Percentiles rank a stretch among this genome's conserved stretches.
phyloP scores from a whole-genome alignment of 768 basidiomycete species.

The Boletus sp. region DNA sequence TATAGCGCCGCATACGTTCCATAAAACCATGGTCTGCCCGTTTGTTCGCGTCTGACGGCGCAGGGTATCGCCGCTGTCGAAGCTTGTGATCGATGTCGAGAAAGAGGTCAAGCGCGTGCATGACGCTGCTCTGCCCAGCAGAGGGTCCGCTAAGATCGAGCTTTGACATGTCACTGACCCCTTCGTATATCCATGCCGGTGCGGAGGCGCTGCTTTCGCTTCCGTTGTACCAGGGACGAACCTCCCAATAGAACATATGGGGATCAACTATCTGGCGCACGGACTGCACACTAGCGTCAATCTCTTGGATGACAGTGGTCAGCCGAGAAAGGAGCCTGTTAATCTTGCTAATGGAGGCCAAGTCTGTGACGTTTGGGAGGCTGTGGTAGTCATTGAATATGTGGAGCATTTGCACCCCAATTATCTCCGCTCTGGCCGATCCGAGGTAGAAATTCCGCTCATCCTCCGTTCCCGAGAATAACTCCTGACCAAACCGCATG shows the following conservation, averaged over 20 bases:
- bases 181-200: slow-evolving; percentile 76
- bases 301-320: slow-evolving; percentile 65
- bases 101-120: slow-evolving; percentile 84
- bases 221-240: slow-evolving; percentile 93
- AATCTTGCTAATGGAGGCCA: slow-evolving; percentile 64
- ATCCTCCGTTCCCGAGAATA: slow-evolving; percentile 83
- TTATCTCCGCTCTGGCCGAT: slow-evolving; percentile 82
- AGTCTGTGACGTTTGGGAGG: slow-evolving; percentile 64
- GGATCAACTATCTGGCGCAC: slow-evolving; percentile 78
- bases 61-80: slow-evolving; percentile 62
- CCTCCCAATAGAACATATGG: slow-evolving; percentile 82
- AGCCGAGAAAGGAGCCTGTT: slow-evolving; percentile 71
- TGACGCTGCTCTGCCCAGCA: slow-evolving; percentile 90
- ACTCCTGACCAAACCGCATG: slow-evolving; percentile 59
- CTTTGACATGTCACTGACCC: slow-evolving; percentile 53
- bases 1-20: slow-evolving; percentile 91
- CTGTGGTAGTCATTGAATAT: slow-evolving; percentile 87
- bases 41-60: slow-evolving; percentile 64
- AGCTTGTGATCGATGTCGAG: slow-evolving; percentile 88
- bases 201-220: slow-evolving; percentile 55
- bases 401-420: slow-evolving; percentile 80
- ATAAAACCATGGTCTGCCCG: slow-evolving; percentile 78
- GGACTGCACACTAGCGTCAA: slow-evolving; percentile 66
- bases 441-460: slow-evolving; percentile 85
- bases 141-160: slow-evolving; percentile 85